These are phyloP conservation scores for Zelonia costaricensis DNA, from an alignment of 208 protist genomes.

Conservation along the genomic window DNA sequence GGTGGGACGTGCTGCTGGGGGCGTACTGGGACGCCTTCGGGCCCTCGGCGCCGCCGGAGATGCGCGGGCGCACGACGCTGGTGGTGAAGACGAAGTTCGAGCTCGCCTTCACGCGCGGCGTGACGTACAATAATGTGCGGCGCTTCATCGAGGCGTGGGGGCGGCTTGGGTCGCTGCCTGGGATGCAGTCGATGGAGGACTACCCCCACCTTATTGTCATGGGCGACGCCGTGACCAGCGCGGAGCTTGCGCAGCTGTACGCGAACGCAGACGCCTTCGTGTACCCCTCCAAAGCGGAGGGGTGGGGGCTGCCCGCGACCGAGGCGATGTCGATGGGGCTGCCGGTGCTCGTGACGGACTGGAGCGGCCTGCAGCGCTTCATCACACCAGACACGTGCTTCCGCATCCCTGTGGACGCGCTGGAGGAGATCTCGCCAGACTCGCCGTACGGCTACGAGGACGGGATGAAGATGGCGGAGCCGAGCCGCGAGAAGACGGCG, in stretches of 20 bases:
- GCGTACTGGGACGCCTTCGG: slow-evolving; percentile 61
- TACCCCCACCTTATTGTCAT: slow-evolving; percentile 49
- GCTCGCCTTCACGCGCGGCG: background rate
- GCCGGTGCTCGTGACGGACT: slow-evolving; percentile 47
- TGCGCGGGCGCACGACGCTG: slow-evolving; percentile 20
- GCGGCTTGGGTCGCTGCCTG: slow-evolving; percentile 5
- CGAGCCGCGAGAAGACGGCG: slow-evolving; percentile 26
- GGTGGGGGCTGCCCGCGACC: slow-evolving; percentile 50
- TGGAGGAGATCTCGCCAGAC: slow-evolving; percentile 32
- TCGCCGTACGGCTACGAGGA: slow-evolving; percentile 18
- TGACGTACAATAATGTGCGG: slow-evolving; percentile 4
- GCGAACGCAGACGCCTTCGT: slow-evolving; percentile 79
- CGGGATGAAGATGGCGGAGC: slow-evolving; percentile 41
- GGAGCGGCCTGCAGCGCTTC: slow-evolving; percentile 37
- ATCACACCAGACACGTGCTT: slow-evolving; percentile 37
- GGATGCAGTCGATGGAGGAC: slow-evolving; percentile 8
- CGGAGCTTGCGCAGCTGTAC: slow-evolving; percentile 66
- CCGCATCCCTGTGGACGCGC: slow-evolving; percentile 47
- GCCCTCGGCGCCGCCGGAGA: slow-evolving; percentile 17
- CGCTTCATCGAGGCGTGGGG: slow-evolving; percentile 22
- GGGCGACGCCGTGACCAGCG: slow-evolving; percentile 1
- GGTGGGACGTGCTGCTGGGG: slow-evolving; percentile 56
- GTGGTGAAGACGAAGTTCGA: slow-evolving; percentile 14
- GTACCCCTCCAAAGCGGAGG: slow-evolving; percentile 79
- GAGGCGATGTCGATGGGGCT: slow-evolving; percentile 69